phyloP scores from a whole-genome alignment of 2,329 filamentous ascomycete species.

The Colletotrichum theobromicola region DNA sequence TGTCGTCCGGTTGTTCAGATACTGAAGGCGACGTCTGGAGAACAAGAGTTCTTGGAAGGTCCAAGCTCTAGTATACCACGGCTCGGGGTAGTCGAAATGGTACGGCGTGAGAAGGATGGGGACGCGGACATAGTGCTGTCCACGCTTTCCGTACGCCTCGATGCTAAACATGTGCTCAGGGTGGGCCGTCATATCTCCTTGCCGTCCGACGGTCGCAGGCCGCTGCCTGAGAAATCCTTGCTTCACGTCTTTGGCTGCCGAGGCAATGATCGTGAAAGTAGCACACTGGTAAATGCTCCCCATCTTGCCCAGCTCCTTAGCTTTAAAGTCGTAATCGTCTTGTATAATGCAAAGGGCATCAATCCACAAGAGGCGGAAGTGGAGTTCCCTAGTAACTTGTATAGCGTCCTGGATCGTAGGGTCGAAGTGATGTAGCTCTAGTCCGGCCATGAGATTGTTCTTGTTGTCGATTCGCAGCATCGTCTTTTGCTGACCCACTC shows the following conservation, averaged over 20 bases:
- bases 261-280: not conserved
- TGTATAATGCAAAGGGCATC: not conserved
- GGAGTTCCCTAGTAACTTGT: not conserved
- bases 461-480: not conserved
- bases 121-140: not conserved
- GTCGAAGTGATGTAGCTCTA: not conserved
- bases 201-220: not conserved
- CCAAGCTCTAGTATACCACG: not conserved
- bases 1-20: not conserved
- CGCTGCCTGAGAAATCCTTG: not conserved
- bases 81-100: not conserved
- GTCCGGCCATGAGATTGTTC: not conserved
- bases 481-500: not conserved
- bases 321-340: not conserved
- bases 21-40: not conserved
- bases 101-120: not conserved
- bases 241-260: not conserved
- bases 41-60: not conserved
- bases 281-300: not conserved
- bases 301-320: not conserved
- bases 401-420: not conserved
- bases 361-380: not conserved
- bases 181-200: not conserved
- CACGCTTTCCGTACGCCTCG: not conserved
- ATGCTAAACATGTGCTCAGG: not conserved